These are phyloP conservation scores for Hyaloperonospora brassicae DNA, from an alignment of 352 stramenopile species.

Conservation along the genomic window DNA sequence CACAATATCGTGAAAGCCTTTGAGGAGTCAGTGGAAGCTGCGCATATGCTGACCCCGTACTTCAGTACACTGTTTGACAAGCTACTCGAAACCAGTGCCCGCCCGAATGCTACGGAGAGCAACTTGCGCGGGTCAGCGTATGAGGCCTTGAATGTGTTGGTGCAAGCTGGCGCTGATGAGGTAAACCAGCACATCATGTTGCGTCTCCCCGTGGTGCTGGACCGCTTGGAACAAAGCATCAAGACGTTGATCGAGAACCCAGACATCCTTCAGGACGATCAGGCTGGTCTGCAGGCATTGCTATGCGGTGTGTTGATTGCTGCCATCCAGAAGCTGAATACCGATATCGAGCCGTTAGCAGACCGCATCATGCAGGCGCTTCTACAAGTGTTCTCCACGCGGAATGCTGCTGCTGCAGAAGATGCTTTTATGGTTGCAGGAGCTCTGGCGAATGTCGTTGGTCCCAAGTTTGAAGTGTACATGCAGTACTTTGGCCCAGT, in stretches of 20 bases:
- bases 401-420: slow-evolving; percentile 90
- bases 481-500: slow-evolving; percentile 91
- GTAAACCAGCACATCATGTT: slow-evolving; percentile 75
- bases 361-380: slow-evolving; percentile 94
- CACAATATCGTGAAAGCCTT: slow-evolving; percentile 95
- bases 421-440: slow-evolving; percentile 94
- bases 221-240: slow-evolving; percentile 70
- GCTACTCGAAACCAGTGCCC: slow-evolving; percentile 87
- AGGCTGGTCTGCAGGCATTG: slow-evolving; percentile 69
- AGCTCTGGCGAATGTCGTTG: slow-evolving; percentile 89
- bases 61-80: slow-evolving; percentile 88
- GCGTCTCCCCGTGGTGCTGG: slow-evolving; percentile 70
- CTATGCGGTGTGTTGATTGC: slow-evolving; percentile 90
- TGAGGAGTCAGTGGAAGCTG: slow-evolving; percentile 59
- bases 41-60: slow-evolving; percentile 90
- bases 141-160: slow-evolving; percentile 91
- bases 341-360: slow-evolving; percentile 78
- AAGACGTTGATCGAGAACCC: slow-evolving; percentile 56
- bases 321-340: slow-evolving; percentile 88
- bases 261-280: slow-evolving; percentile 68
- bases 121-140: slow-evolving; percentile 90
- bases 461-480: slow-evolving; percentile 92
- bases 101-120: slow-evolving; percentile 80
- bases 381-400: slow-evolving; percentile 91
- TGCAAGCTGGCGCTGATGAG: slow-evolving; percentile 76